Evolutionary conservation across 2,329 filamentous ascomycete genomes (phyloP).

Genomic region (Fusarium camptoceras): DNA sequence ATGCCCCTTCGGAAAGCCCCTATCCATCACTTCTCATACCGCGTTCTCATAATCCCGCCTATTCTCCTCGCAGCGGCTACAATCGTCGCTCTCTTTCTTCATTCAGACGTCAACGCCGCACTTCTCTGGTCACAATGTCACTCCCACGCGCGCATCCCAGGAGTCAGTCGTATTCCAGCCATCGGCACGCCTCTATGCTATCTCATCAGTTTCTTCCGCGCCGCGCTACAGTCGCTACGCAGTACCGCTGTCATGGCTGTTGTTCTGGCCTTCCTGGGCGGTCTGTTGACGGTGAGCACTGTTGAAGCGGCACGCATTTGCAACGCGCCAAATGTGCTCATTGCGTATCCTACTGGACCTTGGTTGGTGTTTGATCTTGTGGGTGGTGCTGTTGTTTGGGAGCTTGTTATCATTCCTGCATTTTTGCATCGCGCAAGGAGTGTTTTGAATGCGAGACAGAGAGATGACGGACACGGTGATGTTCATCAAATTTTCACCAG

Average conservation of each 20-base stretch:
- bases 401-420: conserved; percentile 63
- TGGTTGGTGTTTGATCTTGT: conserved; percentile 63
- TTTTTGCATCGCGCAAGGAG: conserved; percentile 59
- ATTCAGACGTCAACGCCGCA: conserved; percentile 63
- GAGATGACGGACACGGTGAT: conserved; percentile 28
- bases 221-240: conserved; percentile 57
- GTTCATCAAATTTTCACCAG: conserved; percentile 33
- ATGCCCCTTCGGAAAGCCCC: conserved; percentile 54
- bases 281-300: conserved; percentile 61
- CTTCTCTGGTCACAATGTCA: conserved; percentile 67
- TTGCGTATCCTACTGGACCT: conserved; percentile 54
- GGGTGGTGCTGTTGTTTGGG: conserved; percentile 64
- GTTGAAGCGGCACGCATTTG: conserved; percentile 62
- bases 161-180: conserved; percentile 57
- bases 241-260: conserved; percentile 56
- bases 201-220: conserved; percentile 62
- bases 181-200: conserved; percentile 62
- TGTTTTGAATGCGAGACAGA: conserved; percentile 46
- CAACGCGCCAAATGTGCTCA: conserved; percentile 52
- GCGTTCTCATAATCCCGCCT: conserved; percentile 63
- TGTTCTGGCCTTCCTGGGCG: conserved; percentile 59
- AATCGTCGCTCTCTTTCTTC: conserved; percentile 55
- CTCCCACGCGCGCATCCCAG: conserved; percentile 59
- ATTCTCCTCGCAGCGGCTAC: conserved; percentile 60
- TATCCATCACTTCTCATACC: conserved; percentile 64